A percentile compares a stretch with the other conserved stretches of the same genome.
Evolutionary conservation across 345 rosid species (phyloP).

Genomic region (Cardamine chenopodiifolia): DNA sequence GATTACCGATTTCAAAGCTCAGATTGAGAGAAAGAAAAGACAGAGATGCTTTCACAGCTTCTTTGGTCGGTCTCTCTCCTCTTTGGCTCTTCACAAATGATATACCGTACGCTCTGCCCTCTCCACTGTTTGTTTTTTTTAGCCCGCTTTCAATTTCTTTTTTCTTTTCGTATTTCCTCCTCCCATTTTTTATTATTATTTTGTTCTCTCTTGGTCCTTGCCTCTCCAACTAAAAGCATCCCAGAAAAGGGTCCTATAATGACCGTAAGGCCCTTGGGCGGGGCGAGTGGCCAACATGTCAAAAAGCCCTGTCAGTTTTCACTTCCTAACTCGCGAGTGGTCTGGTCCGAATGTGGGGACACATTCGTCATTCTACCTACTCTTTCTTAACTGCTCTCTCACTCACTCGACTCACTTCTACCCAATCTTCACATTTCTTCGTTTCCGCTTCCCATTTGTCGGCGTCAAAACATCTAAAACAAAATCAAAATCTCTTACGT

Average conservation of each 20-base stretch:
- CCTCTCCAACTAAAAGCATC: constrained; percentile 32
- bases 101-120: constrained; percentile 48
- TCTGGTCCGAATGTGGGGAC: constrained; percentile 18
- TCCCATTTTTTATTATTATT: not conserved
- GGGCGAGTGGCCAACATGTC: constrained; percentile 36
- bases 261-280: constrained; percentile 6
- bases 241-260: constrained; percentile 6
- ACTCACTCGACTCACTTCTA: constrained; percentile 2
- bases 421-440: constrained; percentile 1
- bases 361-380: constrained; percentile 11
- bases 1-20: constrained; percentile 32
- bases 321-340: constrained; percentile 2
- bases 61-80: constrained; percentile 35
- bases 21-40: not conserved
- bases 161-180: not conserved
- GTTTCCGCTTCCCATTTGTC: constrained; percentile 18
- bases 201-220: constrained; percentile 20
- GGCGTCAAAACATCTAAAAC: not conserved
- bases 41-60: constrained; percentile 39
- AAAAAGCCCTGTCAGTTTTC: not conserved
- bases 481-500: no score
- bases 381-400: not conserved
- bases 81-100: constrained; percentile 38
- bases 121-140: constrained; percentile 36
- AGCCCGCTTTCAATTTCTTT: constrained; percentile 16